These are phyloP conservation scores for Lichtheimia ramosa DNA, from an alignment of 371 early-diverging fungal genomes.

Conservation along the genomic window DNA sequence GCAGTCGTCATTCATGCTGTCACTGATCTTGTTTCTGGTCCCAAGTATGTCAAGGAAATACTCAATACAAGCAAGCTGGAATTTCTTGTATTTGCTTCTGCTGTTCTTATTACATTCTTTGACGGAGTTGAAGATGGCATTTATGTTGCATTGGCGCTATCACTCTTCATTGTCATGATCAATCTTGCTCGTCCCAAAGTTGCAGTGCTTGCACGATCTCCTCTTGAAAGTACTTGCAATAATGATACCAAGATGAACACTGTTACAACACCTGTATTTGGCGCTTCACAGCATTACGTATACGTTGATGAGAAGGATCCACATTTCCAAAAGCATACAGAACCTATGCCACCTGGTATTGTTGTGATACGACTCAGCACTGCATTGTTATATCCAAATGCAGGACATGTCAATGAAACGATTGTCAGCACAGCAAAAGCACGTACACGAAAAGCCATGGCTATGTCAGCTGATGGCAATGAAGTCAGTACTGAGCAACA, in stretches of 20 bases:
- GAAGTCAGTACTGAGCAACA: neutral
- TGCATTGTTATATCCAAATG: conserved; percentile 23
- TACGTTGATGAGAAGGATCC: conserved; percentile 24
- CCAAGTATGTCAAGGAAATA: conserved; percentile 23
- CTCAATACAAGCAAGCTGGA: conserved; percentile 48
- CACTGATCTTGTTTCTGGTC: conserved; percentile 49
- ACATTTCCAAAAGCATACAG: conserved; percentile 6
- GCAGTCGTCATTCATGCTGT: conserved; percentile 82
- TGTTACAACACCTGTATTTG: neutral
- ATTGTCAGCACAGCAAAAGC: conserved; percentile 8
- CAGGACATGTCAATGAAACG: conserved; percentile 14
- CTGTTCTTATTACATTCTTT: conserved; percentile 65
- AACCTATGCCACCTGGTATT: conserved; percentile 19
- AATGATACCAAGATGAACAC: neutral
- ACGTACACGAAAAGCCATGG: conserved; percentile 12
- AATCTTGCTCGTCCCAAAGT: conserved; percentile 21
- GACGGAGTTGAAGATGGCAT: conserved; percentile 25
- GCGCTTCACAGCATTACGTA: conserved; percentile 5
- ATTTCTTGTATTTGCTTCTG: conserved; percentile 43
- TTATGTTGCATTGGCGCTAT: conserved; percentile 22
- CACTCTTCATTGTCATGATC: conserved; percentile 20
- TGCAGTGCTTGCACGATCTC: conserved; percentile 8
- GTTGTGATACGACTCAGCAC: conserved; percentile 10
- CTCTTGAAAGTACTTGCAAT: conserved; percentile 4
- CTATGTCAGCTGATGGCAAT: neutral